Conservation (phyloP, 2,329 filamentous ascomycete species). For the Claviceps lovelessii region DNA sequence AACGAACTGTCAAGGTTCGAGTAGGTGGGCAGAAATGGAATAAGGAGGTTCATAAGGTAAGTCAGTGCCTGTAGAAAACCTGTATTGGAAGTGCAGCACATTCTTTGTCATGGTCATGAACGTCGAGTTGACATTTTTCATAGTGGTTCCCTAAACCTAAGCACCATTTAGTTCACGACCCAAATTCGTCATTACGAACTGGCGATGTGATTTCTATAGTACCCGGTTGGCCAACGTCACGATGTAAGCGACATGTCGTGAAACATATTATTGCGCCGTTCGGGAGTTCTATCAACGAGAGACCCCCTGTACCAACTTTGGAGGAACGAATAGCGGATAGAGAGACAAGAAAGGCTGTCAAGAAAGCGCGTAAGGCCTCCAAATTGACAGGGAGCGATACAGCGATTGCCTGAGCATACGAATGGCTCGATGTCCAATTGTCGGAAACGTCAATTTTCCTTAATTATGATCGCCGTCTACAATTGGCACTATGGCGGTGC, state of each 20-base stretch:
- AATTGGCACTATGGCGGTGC: neutral
- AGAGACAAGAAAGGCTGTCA: constrained; percentile 39
- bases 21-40: constrained; percentile 61
- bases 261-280: constrained; percentile 58
- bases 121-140: neutral
- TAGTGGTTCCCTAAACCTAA: constrained; percentile 47
- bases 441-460: neutral
- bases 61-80: constrained; percentile 1
- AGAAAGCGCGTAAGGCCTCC: constrained; percentile 38
- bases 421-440: neutral
- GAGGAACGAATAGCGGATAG: constrained; percentile 45
- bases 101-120: neutral
- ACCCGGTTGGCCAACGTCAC: constrained; percentile 49
- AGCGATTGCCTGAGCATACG: neutral
- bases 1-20: constrained; percentile 65
- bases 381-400: constrained; percentile 14
- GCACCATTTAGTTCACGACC: constrained; percentile 64
- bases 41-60: constrained; percentile 55
- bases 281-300: constrained; percentile 46
- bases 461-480: neutral
- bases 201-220: constrained; percentile 64
- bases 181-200: constrained; percentile 53
- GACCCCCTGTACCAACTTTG: constrained; percentile 50
- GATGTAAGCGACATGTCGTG: constrained; percentile 59
- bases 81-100: neutral